Percentiles rank a stretch among this genome's conserved stretches.
These are phyloP conservation scores for Cryptococcus wingfieldii DNA, from an alignment of 1,284 basidiomycete genomes.

Conservation along the genomic window DNA sequence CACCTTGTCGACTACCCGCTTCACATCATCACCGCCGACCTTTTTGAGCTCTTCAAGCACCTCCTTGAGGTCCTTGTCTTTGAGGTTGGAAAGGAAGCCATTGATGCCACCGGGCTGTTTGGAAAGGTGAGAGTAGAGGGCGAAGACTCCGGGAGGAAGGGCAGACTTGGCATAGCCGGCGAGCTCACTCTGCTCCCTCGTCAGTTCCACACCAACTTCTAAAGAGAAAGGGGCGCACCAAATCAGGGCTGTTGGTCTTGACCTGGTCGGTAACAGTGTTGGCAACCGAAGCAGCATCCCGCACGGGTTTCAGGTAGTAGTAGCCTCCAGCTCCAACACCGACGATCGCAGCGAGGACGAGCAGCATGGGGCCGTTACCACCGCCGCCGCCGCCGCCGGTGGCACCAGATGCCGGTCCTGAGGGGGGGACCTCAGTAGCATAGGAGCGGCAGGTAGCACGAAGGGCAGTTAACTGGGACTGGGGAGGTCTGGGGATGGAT, in stretches of 20 bases:
- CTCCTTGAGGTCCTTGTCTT: slow-evolving; percentile 38
- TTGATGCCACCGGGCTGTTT: slow-evolving; percentile 33
- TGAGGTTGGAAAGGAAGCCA: slow-evolving; percentile 38
- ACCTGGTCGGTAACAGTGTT: slow-evolving; percentile 22
- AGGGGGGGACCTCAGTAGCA: slow-evolving; percentile 9
- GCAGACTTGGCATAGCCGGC: slow-evolving; percentile 29
- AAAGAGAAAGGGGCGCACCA: slow-evolving; percentile 13
- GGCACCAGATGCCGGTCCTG: not conserved
- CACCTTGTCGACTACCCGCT: slow-evolving; percentile 39
- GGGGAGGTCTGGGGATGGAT: slow-evolving; percentile 1
- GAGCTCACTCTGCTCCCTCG: slow-evolving; percentile 8
- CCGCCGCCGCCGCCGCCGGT: slow-evolving; percentile 6
- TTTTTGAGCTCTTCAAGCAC: slow-evolving; percentile 45
- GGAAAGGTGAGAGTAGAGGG: slow-evolving; percentile 29
- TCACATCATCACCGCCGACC: slow-evolving; percentile 42
- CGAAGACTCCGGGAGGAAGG: slow-evolving; percentile 34
- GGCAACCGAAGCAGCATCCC: slow-evolving; percentile 35
- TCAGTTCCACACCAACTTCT: not conserved
- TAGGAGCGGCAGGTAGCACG: slow-evolving; percentile 9
- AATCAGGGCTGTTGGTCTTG: slow-evolving; percentile 18
- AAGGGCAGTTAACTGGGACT: not conserved
- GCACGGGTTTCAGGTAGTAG: slow-evolving; percentile 43
- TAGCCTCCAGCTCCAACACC: slow-evolving; percentile 38
- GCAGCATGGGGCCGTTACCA: slow-evolving; percentile 23
- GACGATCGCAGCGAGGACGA: slow-evolving; percentile 38